Percentiles rank a stretch among this genome's conserved stretches.
Conservation (phyloP, 805 yeast species). For the Suhomyces prunicola region DNA sequence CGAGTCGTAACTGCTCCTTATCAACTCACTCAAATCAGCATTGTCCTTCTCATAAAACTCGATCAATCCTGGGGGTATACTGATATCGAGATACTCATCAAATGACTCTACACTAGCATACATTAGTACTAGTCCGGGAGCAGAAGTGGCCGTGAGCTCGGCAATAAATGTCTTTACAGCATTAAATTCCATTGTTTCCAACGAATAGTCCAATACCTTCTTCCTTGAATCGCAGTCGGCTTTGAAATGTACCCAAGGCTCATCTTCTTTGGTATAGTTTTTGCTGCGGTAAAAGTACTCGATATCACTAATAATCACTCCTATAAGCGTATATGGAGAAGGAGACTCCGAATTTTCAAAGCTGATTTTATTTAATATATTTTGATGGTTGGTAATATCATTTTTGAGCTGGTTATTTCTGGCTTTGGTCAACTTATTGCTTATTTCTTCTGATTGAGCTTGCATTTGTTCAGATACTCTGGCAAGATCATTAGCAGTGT, state of each 20-base stretch:
- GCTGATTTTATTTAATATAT: conserved; percentile 14
- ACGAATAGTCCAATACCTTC: conserved; percentile 13
- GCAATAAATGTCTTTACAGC: conserved; percentile 15
- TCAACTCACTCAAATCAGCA: background rate
- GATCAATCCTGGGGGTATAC: conserved; percentile 10
- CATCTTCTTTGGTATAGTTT: conserved; percentile 8
- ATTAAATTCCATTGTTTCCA: conserved; percentile 19
- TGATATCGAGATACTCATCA: conserved; percentile 1
- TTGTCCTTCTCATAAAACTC: conserved; percentile 19
- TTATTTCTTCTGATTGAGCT: conserved; percentile 12
- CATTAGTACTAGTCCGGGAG: conserved; percentile 13
- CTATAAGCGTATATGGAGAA: conserved; percentile 23
- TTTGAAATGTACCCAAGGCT: conserved; percentile 22
- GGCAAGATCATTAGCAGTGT: conserved; percentile 13
- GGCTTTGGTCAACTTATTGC: conserved; percentile 16
- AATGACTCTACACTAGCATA: conserved; percentile 16
- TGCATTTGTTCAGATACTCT: conserved; percentile 19
- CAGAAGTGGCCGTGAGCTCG: conserved; percentile 11
- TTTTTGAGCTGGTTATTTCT: conserved; percentile 12
- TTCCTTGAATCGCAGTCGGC: conserved; percentile 7
- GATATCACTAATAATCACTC: conserved; percentile 29
- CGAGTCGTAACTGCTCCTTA: background rate
- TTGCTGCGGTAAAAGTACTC: conserved; percentile 26
- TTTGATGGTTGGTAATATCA: conserved; percentile 21
- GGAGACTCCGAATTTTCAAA: conserved; percentile 3